These are phyloP conservation scores for Aspergillus heteromorphus DNA, from an alignment of 495 filamentous ascomycete genomes.

Conservation along the genomic window DNA sequence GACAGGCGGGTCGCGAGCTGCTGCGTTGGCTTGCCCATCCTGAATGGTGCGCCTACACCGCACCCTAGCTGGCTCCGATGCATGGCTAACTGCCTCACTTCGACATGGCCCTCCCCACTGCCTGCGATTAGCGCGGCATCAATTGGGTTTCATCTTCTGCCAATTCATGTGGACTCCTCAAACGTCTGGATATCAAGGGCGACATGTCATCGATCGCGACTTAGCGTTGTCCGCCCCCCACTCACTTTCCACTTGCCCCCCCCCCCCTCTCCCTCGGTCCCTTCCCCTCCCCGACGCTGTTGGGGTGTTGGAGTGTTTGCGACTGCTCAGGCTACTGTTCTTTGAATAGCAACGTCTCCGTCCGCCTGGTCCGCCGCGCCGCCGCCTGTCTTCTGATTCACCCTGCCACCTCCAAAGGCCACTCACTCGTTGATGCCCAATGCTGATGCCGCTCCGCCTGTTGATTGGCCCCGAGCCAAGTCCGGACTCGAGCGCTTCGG, in stretches of 20 bases:
- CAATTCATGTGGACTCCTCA: conserved; percentile 19
- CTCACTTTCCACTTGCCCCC: not conserved
- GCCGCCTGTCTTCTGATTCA: conserved; percentile 8
- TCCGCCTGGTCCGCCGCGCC: conserved; percentile 1
- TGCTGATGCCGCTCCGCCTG: conserved; percentile 17
- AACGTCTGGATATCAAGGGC: conserved; percentile 27
- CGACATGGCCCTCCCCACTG: conserved; percentile 20
- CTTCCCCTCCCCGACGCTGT: too few species aligned
- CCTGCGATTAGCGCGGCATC: conserved; percentile 7
- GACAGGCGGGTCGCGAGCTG: conserved; percentile 16
- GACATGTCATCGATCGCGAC: conserved; percentile 33
- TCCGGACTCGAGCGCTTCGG: conserved; percentile 22
- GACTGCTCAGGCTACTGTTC: conserved; percentile 9
- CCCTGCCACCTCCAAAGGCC: conserved; percentile 20
- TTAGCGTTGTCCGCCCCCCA: conserved; percentile 22
- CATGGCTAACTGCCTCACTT: conserved; percentile 25
- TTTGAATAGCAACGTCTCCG: conserved; percentile 1
- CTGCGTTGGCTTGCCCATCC: conserved; percentile 21
- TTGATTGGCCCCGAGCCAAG: conserved; percentile 27
- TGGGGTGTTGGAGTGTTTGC: too few species aligned
- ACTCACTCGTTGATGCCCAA: conserved; percentile 40
- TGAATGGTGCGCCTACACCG: conserved; percentile 10
- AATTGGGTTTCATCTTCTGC: conserved; percentile 18
- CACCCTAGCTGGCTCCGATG: conserved; percentile 22
- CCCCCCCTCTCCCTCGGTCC: conserved; percentile 7